Base-by-base conservation (phyloP, 768 basidiomycete genomes). In the Holtermanniella nyarrowii region DNA sequence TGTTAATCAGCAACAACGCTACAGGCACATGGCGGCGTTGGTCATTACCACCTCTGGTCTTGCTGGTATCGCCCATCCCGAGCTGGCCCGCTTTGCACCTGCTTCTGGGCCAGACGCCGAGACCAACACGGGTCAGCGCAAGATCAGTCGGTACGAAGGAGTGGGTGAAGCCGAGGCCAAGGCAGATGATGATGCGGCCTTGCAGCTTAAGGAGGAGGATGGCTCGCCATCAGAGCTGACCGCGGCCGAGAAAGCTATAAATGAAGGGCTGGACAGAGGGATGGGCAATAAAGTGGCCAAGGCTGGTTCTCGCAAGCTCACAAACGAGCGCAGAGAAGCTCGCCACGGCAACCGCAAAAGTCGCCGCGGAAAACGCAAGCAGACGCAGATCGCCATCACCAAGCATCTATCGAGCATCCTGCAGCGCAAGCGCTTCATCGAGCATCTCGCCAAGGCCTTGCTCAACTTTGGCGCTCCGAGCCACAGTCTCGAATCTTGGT, bases 391-490 rank as follows among this genome's bases (percentile, higher is more conserved):
- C 48, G 56, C 55, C 5, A 62, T 66, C 31, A 63, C 64, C 2
- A 58, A 55, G 40, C 57, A 66, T 51, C 55, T 63, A 5, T 53
- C 64, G 21, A 57, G 52, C 45, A 55, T 66, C 44, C 46, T 66
- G 18, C 59, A 66, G 54, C 43, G 64, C 18, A 62, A 66, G 51
- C 52, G 59, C 26, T 66, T 66, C 50, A 63, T 66, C 22, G 64
- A 63, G 44, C 57, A 60, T 49, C 56, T 66, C 3, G 64, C 64
- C 21, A 66, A 63, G 47, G 54, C 61, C 11, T 48, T 66, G 24
- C 53, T 66, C 44, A 66, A 61, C 40, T 66, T 58, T 41, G 64
- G 64, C n/a, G 64, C 64, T 2, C 64, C 64, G 3, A 55, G 53
- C 37, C 64, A 66, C 31, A 59, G 57, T 5, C 53, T 66, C 20